Evolutionary conservation across 371 early-diverging fungal species (phyloP).

Genomic region (Rhizopus delemar): DNA sequence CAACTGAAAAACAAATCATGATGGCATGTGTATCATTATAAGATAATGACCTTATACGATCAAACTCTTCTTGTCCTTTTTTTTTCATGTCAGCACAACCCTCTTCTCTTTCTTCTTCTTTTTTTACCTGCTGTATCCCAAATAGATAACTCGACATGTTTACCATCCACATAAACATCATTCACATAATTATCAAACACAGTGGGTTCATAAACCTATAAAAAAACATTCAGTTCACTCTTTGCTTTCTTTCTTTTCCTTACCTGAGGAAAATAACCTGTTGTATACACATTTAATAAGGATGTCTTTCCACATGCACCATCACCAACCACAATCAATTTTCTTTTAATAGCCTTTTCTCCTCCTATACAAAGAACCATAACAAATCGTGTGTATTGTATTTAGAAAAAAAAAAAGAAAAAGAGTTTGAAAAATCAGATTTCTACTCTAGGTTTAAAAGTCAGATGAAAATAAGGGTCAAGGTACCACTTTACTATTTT

Average conservation of each 20-base stretch:
- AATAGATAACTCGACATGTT: conserved; percentile 77
- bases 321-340: conserved; percentile 49
- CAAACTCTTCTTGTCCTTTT: conserved; percentile 68
- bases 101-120: neutral
- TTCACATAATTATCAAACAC: conserved; percentile 90
- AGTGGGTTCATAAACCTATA: conserved; percentile 63
- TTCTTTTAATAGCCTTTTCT: conserved; percentile 14
- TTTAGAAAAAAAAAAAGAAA: neutral
- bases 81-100: neutral
- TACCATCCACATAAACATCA: conserved; percentile 76
- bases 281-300: conserved; percentile 57
- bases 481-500: no score
- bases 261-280: conserved; percentile 63
- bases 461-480: no score
- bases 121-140: conserved; percentile 92
- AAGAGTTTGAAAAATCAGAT: neutral
- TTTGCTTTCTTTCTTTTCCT: conserved; percentile 4
- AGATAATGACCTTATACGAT: conserved; percentile 52
- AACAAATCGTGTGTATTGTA: no score
- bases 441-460: no score
- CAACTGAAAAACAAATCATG: conserved; percentile 62
- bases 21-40: conserved; percentile 58
- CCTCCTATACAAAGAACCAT: conserved; percentile 8
- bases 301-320: conserved; percentile 73
- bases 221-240: conserved; percentile 1